Evolutionary conservation across 352 stramenopile genomes (phyloP), one percentile per base, ranked within the genome.

Genomic region (Pythium sp.): DNA sequence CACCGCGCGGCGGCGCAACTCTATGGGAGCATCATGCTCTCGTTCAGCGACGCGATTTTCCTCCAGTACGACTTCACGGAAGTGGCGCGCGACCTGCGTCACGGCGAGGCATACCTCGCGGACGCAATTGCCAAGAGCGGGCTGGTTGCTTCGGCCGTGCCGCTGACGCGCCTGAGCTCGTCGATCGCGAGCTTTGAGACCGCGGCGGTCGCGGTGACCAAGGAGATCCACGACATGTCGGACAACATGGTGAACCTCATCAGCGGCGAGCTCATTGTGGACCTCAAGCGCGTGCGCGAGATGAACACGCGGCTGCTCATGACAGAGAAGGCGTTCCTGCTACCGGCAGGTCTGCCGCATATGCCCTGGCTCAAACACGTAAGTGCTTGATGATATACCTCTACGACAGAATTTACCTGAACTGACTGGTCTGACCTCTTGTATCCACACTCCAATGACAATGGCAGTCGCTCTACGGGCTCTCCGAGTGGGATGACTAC

Each of bases 281-380:
- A 93, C 66, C 74, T 92, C 62, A 95, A 90, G 68, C 82, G 79
- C 57, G 84, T 93, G 53, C 81, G 85, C n/a, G 84, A 91, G 70
- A 81, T 93, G 71, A 95, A 95, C 77, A 95, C 87, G 62, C 85
- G 87, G 3, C 61, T 95, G 63, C 82, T 93, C 57, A 89, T 92
- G 75, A 89, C 87, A 5, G 85, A 95, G 62, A 89, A 84, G 66
- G 82, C 87, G 47, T 95, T 95, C 70, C 53, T 93, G 62, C 75
- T 95, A 8, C 83, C 87, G 1, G 73, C 77, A 1, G 87, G 85
- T 9, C 70, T 92, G 49, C 79, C 77, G 0, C 77, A 86, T 58
- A 92, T 89, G 75, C 87, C 87, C 15, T 95, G 87, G 87, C 73
- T 93, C 69, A 93, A 93, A 61, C 87, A 93, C 57, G 84, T 92